Percentiles rank a stretch among this genome's conserved stretches.
phyloP scores from a whole-genome alignment of 345 rosid genomes.

The Kernera saxatilis region DNA sequence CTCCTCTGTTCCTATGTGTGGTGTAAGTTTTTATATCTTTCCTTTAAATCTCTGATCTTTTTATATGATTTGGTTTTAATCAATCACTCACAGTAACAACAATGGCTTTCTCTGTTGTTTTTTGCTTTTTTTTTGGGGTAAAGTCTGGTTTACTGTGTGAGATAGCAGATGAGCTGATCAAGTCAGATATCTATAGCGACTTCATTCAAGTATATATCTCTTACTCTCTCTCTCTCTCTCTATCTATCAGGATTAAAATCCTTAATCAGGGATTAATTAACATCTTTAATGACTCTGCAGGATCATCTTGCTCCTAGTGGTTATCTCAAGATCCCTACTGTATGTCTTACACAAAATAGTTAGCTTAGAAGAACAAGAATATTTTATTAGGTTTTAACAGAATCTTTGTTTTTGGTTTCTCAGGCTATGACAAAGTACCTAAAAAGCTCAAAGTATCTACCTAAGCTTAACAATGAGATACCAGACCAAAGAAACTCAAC shows the following conservation, averaged over 20 bases:
- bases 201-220: constrained; percentile 58
- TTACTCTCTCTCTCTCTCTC: neutral
- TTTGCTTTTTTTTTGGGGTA: constrained; percentile 4
- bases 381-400: neutral
- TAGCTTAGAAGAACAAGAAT: neutral
- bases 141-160: constrained; percentile 66
- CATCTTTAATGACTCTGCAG: constrained; percentile 7
- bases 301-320: constrained; percentile 31
- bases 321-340: constrained; percentile 31
- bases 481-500: constrained; percentile 54
- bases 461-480: constrained; percentile 78
- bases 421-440: constrained; percentile 13
- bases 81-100: neutral
- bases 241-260: neutral
- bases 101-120: neutral
- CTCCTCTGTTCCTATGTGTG: constrained; percentile 93
- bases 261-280: neutral
- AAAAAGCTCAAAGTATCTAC: constrained; percentile 62
- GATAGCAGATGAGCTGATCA: constrained; percentile 55
- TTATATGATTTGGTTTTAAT: neutral
- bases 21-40: constrained; percentile 45
- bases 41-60: neutral
- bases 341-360: neutral
- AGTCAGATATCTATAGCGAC: constrained; percentile 63
- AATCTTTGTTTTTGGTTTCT: constrained; percentile 1